These are phyloP conservation scores for Dunaliella primolecta DNA, from an alignment of 139 green algal genomes.

Conservation along the genomic window DNA sequence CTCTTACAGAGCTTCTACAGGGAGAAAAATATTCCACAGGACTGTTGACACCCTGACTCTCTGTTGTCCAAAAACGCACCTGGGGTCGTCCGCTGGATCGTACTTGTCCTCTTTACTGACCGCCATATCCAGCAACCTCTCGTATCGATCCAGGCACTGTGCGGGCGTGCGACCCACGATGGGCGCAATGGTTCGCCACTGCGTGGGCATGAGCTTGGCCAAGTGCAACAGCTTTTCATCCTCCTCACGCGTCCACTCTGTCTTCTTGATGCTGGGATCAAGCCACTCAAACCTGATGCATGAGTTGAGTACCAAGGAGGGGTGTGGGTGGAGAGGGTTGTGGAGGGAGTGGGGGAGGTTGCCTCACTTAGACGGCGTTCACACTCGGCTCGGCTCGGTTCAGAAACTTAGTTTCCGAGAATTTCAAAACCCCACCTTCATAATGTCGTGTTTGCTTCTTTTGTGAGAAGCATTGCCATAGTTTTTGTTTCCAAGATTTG, in stretches of 20 bases:
- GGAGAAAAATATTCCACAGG: too few species aligned
- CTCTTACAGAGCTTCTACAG: too few species aligned
- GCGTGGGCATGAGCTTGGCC: constrained; percentile 98
- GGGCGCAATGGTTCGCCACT: constrained; percentile 98
- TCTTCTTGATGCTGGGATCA: constrained; percentile 98
- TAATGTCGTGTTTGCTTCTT: too few species aligned
- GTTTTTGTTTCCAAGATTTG: too few species aligned
- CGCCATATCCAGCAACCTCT: constrained; percentile 49
- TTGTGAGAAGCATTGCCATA: too few species aligned
- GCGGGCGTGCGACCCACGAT: constrained; percentile 94
- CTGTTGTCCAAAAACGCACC: too few species aligned
- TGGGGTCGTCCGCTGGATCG: constrained; percentile 87
- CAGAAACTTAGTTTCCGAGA: too few species aligned
- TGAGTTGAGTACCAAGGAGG: background rate
- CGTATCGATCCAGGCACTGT: constrained; percentile 95
- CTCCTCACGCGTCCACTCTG: constrained; percentile 97
- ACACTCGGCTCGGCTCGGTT: too few species aligned
- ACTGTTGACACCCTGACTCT: too few species aligned
- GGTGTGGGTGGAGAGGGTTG: background rate
- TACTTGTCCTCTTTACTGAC: constrained; percentile 76
- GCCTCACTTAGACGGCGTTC: too few species aligned
- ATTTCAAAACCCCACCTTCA: too few species aligned
- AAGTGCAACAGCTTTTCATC: constrained; percentile 99
- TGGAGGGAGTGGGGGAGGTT: too few species aligned
- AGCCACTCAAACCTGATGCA: constrained; percentile 95